phyloP scores from a whole-genome alignment of 2,329 filamentous ascomycete species.

The Emmonsiellopsis sp. region DNA sequence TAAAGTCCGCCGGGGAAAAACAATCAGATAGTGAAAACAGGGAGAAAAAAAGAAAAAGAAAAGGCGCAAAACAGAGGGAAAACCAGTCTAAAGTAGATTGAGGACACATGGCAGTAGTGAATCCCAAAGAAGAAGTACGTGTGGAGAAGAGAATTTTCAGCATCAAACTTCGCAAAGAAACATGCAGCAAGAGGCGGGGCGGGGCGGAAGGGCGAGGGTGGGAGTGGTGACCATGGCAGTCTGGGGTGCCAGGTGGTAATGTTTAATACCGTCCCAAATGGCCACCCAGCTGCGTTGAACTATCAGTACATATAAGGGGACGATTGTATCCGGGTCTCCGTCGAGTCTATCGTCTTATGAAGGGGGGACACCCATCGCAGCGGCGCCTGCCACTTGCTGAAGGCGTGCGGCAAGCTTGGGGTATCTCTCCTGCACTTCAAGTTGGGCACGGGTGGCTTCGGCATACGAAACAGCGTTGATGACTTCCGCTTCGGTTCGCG shows the following conservation, averaged over 20 bases:
- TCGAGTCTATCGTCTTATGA: not conserved
- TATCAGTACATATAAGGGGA: too few species aligned
- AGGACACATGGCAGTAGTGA: not conserved
- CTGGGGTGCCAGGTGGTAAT: too few species aligned
- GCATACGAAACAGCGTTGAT: slow-evolving; percentile 95
- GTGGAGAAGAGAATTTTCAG: not conserved
- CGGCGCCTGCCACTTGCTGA: slow-evolving; percentile 46
- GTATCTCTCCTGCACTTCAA: slow-evolving; percentile 84
- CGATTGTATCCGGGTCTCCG: too few species aligned
- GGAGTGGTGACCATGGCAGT: too few species aligned
- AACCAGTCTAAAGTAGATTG: not conserved
- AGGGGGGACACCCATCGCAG: slow-evolving; percentile 26
- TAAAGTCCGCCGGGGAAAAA: not conserved
- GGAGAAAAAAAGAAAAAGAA: not conserved
- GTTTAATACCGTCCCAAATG: too few species aligned
- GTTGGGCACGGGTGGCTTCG: slow-evolving; percentile 89
- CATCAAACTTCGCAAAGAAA: not conserved
- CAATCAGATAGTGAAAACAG: too few species aligned
- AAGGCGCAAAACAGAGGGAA: not conserved
- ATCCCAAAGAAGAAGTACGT: not conserved
- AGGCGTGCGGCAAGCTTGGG: slow-evolving; percentile 68
- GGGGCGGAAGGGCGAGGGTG: not conserved
- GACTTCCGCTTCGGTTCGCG: slow-evolving; percentile 88
- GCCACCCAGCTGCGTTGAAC: too few species aligned
- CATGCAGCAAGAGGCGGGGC: not conserved